Evolutionary conservation across 176 grass and related monocot species (phyloP), one percentile per base, ranked within the genome.

Genomic region (Paspalum vaginatum): DNA sequence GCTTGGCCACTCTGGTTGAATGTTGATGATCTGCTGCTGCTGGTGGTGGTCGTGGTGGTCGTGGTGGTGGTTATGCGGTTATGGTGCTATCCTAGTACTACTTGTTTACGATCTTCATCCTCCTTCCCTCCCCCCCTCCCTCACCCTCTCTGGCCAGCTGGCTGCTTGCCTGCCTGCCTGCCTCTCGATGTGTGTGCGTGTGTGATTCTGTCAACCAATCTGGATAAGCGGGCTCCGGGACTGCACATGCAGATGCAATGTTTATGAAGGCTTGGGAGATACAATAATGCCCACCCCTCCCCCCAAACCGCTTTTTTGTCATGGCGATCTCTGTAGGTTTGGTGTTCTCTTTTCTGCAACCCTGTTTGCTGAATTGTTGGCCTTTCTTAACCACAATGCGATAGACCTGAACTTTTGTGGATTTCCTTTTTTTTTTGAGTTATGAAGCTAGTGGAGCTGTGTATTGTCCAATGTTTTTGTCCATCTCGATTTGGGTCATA

Each of bases 251-350:
- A 71, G 32, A 82, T 62, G 53, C 71, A 82, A 70, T 61, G 49
- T 10, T 70, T 76, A 82, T 87, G 85, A 82, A 77, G 85, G 79
- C 55, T 85, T 65, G 45, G n/a, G 32, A 32, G 32, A 32, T 32
- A 32, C 59, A 61, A 0, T 9, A 60, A 61, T 61, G 59, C 59
- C 59, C 58, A 5, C 25, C 14, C 59, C 58, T 5, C 25, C 27
- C 25, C 5, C 24, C 21, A 2, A 27, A 26, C 11, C 12, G 24
- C 8, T 52, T 24, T 60, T 10, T 25, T 26, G 21, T 25, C 5
- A 27, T 26, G 14, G 24, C 26, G 14, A 14, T 61, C 24, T 61
- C 58, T 27, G 26, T 61, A 61, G 22, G 58, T 5, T 27, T 27
- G 24, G 24, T 61, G 24, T 61, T 26, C 4, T 25, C 25, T 61